Base-by-base conservation (phyloP, 1,284 basidiomycete genomes). In the Cutaneotrichosporon mucoides region DNA sequence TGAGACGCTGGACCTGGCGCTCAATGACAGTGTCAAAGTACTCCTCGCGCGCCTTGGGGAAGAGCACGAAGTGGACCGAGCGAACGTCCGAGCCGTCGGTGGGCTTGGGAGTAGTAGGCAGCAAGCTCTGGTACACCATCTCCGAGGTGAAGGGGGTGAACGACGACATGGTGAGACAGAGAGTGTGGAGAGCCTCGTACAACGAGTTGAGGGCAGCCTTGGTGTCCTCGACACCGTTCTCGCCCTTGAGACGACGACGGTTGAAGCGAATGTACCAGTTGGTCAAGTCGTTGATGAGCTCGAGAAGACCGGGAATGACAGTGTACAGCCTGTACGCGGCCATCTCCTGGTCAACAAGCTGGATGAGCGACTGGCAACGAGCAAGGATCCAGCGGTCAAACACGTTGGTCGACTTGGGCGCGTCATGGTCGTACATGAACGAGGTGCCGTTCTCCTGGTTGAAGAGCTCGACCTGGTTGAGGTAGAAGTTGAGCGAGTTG, bases 241-340 rank as follows among this genome's bases (percentile, higher is more conserved):
- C 91, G 50, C 96, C 96, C 83, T 99, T 99, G 61, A 99, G 81
- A 36, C 96, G 85, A 66, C 88, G 88, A 59, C 96, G 87, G 80
- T 99, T 99, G 83, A 99, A 99, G 56, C 96, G 92, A 72, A 99
- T 99, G 80, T 99, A 99, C 94, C 95, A 98, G 78, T 99, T 99
- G 50, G 96, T 99, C 61, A 99, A 83, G 78, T 99, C 96, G 68
- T 96, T 92, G 49, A 99, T 85, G 62, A 99, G 86, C 65, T 91
- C 89, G 59, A 98, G 82, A 56, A 99, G 81, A 36, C 91, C 85
- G n/a, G 93, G 92, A 62, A 97, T 92, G 79, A 99, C 91, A 60
- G 93, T 98, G 79, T 99, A 99, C n/a, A 99, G 84, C 59, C 94
- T 85, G 80, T 99, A 99, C 10, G 93, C 83, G 16, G 88, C 88